Percentiles rank a stretch among this genome's conserved stretches.
These are phyloP conservation scores for Colletotrichum horii DNA, from an alignment of 2,329 filamentous ascomycete species.

Conservation along the genomic window DNA sequence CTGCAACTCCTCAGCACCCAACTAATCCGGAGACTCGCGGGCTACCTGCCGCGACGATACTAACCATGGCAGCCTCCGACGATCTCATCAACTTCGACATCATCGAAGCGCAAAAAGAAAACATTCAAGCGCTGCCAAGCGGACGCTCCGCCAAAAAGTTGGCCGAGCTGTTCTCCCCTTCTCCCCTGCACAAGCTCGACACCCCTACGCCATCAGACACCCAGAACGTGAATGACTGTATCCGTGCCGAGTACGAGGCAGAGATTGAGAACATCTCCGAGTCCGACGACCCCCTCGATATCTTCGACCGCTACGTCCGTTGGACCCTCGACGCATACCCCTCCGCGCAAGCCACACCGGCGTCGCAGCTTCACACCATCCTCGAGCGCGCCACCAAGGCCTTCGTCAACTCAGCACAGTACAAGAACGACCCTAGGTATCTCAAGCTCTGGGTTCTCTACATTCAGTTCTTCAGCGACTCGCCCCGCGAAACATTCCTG, in stretches of 20 bases:
- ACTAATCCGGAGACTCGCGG: slow-evolving; percentile 12
- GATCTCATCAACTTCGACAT: slow-evolving; percentile 81
- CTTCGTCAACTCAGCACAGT: slow-evolving; percentile 84
- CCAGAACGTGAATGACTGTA: slow-evolving; percentile 77
- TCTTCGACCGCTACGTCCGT: slow-evolving; percentile 95
- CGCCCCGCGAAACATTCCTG: slow-evolving; percentile 90
- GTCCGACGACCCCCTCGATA: slow-evolving; percentile 91
- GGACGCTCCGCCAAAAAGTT: slow-evolving; percentile 89
- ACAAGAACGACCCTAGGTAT: slow-evolving; percentile 95
- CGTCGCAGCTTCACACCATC: slow-evolving; percentile 87
- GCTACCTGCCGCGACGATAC: slow-evolving; percentile 20
- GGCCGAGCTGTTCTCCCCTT: slow-evolving; percentile 78
- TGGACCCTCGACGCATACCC: slow-evolving; percentile 97
- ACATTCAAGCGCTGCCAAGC: slow-evolving; percentile 91
- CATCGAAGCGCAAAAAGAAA: slow-evolving; percentile 97
- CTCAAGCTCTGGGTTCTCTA: slow-evolving; percentile 94
- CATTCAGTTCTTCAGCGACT: slow-evolving; percentile 89
- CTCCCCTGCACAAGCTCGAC: slow-evolving; percentile 60
- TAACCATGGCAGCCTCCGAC: slow-evolving; percentile 51
- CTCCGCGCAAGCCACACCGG: slow-evolving; percentile 86
- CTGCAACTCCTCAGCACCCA: background rate
- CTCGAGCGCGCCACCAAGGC: slow-evolving; percentile 92
- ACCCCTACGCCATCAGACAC: slow-evolving; percentile 75
- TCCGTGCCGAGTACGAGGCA: slow-evolving; percentile 83
- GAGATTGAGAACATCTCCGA: slow-evolving; percentile 82